Conservation (phyloP, 805 yeast genomes). For the Candida andamanensis region DNA sequence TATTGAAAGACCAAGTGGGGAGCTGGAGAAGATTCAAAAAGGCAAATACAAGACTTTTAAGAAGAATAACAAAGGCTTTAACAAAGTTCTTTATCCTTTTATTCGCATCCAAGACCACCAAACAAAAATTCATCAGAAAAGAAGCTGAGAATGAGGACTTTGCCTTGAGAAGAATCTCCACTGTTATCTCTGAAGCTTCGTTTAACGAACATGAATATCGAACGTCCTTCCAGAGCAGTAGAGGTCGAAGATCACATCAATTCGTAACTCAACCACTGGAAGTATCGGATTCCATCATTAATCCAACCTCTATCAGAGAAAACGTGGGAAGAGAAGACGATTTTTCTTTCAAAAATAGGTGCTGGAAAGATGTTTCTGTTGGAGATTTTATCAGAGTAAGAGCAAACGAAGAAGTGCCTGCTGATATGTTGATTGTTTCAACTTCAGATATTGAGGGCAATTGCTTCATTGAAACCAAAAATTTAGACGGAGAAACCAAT, state of each 20-base stretch:
- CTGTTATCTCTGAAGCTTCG: conserved; percentile 31
- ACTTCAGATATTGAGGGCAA: conserved; percentile 65
- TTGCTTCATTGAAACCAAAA: conserved; percentile 76
- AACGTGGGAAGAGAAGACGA: conserved; percentile 21
- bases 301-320: conserved; percentile 15
- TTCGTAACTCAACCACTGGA: conserved; percentile 6
- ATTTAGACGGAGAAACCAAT: conserved; percentile 80
- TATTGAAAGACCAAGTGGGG: conserved; percentile 47
- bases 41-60: conserved; percentile 32
- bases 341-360: conserved; percentile 40
- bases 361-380: conserved; percentile 67
- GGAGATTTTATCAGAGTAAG: conserved; percentile 71
- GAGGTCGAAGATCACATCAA: conserved; percentile 11
- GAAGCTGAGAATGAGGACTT: conserved; percentile 20
- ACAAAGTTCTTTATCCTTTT: conserved; percentile 17
- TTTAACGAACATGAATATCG: conserved; percentile 6
- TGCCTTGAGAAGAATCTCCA: conserved; percentile 32
- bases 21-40: conserved; percentile 70
- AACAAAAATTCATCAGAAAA: conserved; percentile 21
- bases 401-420: conserved; percentile 75
- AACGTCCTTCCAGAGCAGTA: conserved; percentile 5
- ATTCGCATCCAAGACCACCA: conserved; percentile 22
- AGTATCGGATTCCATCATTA: conserved; percentile 17
- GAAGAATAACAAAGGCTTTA: conserved; percentile 14
- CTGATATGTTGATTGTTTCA: conserved; percentile 61